Evolutionary conservation across 768 basidiomycete genomes (phyloP).

Genomic region (Psilocybe sp.): DNA sequence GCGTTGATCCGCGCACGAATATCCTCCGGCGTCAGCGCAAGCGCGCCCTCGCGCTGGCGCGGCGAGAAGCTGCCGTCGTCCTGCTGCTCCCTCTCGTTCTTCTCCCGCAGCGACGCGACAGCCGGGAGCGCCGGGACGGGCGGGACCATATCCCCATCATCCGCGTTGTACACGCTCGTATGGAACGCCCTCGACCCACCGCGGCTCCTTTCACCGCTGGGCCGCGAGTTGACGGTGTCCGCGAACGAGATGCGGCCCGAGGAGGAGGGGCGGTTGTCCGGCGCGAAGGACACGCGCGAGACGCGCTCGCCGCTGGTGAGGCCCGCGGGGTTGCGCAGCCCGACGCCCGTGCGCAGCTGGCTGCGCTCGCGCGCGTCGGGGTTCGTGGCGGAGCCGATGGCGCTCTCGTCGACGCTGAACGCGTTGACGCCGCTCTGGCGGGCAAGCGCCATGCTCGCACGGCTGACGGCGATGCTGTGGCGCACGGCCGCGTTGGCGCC

Average conservation of each 20-base stretch:
- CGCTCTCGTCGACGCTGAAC: constrained; percentile 39
- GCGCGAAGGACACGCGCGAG: constrained; percentile 70
- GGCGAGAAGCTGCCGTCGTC: constrained; percentile 27
- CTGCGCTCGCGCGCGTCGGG: constrained; percentile 37
- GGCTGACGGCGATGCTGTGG: constrained; percentile 56
- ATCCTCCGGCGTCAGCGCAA: constrained; percentile 56
- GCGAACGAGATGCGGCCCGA: constrained; percentile 36
- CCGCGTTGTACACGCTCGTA: constrained; percentile 23
- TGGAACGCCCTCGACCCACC: constrained; percentile 36
- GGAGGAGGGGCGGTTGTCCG: constrained; percentile 38
- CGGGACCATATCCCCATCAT: constrained; percentile 20
- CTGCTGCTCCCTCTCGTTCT: constrained; percentile 11
- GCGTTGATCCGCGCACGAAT: constrained; percentile 50
- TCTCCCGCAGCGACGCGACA: constrained; percentile 10
- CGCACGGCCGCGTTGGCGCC: constrained; percentile 77
- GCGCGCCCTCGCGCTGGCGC: constrained; percentile 36
- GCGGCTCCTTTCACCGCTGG: constrained; percentile 32
- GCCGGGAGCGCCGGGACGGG: constrained; percentile 39
- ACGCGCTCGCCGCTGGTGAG: constrained; percentile 32
- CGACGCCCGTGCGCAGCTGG: constrained; percentile 48
- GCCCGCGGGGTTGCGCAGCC: constrained; percentile 48
- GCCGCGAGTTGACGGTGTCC: constrained; percentile 28
- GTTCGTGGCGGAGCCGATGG: constrained; percentile 34
- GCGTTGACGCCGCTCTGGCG: constrained; percentile 47
- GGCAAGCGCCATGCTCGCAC: constrained; percentile 56